Evolutionary conservation across 805 yeast genomes (phyloP).

Genomic region (Yarrowia keelungensis): DNA sequence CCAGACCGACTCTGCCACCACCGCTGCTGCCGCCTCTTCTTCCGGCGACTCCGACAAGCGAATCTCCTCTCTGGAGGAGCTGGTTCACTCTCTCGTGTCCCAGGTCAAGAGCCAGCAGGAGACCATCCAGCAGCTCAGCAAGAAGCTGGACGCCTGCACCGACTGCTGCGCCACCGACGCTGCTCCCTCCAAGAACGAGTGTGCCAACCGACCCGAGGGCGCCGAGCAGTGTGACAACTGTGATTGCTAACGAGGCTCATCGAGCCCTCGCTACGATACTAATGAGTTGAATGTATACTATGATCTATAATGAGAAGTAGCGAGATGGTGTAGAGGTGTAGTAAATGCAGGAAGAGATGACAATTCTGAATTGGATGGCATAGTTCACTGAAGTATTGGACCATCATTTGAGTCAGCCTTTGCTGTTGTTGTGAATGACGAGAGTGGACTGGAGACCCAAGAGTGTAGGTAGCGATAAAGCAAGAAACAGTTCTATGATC

Average conservation of each 20-base stretch:
- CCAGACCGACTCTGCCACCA: conserved; percentile 12
- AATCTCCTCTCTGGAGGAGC: conserved; percentile 26
- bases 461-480: too few species aligned
- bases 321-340: too few species aligned
- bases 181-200: conserved; percentile 23
- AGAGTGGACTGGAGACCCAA: too few species aligned
- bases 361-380: too few species aligned
- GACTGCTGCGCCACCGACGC: conserved; percentile 26
- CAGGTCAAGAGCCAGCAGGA: conserved; percentile 37
- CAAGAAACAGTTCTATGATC: too few species aligned
- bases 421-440: too few species aligned
- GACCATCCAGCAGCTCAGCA: conserved; percentile 37
- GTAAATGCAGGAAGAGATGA: too few species aligned
- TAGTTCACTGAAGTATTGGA: too few species aligned
- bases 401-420: too few species aligned
- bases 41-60: conserved; percentile 28
- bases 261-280: conserved; percentile 16
- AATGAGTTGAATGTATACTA: conserved; percentile 39
- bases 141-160: conserved; percentile 33
- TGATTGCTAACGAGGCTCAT: conserved; percentile 19
- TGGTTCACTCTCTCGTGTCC: conserved; percentile 26
- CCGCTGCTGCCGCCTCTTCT: background rate
- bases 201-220: conserved; percentile 38
- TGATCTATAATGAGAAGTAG: background rate
- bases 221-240: conserved; percentile 39